Evolutionary conservation across 257 asterid genomes (phyloP), one percentile per base, ranked within the genome.

Genomic region (Solanum etuberosum): DNA sequence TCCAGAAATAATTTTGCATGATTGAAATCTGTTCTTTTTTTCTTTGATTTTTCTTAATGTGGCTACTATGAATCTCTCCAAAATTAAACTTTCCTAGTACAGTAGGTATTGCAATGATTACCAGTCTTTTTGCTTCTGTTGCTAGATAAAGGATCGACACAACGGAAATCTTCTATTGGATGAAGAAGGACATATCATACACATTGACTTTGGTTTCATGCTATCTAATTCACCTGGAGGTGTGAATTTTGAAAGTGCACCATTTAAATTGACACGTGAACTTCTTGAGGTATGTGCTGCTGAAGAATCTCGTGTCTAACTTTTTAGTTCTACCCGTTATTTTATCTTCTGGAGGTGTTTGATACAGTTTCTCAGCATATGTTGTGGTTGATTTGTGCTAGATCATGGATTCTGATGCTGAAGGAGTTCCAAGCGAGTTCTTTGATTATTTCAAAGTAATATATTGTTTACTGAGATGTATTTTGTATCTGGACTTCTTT

Each of bases 381-480:
- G 37, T 35, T 59, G 54, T 84, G 86, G 71, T 89, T 88, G 85
- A 51, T 86, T 90, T 92, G 90, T 78, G 46, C 88, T 87, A 97
- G 99, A 98, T 97, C 86, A 97, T 97, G 99, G 99, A 97, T 90
- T 97, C 99, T 86, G 99, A 97, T 89, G 99, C 99, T 83, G 99
- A 97, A 90, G 99, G 99, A 85, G 94, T 96, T 88, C 99, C 99
- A 27, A 97, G 99, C 88, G 99, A 97, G 91, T 97, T 97, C 91
- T 97, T 96, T 63, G 99, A 97, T 92, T 96, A 97, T 90, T 97
- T 97, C 89, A 97, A 97, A 93, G 99, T 94, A 80, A 89, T 67
- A 34, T 82, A 11, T 21, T 85, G 38, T 68, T 38, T 18, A 34
- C 59, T 59, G 83, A 54, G 85, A 48, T 82, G 31, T 31, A 82